A percentile compares a stretch with the other conserved stretches of the same genome.
Conservation (phyloP, 768 basidiomycete genomes). For the Hygrocybe coccinea region DNA sequence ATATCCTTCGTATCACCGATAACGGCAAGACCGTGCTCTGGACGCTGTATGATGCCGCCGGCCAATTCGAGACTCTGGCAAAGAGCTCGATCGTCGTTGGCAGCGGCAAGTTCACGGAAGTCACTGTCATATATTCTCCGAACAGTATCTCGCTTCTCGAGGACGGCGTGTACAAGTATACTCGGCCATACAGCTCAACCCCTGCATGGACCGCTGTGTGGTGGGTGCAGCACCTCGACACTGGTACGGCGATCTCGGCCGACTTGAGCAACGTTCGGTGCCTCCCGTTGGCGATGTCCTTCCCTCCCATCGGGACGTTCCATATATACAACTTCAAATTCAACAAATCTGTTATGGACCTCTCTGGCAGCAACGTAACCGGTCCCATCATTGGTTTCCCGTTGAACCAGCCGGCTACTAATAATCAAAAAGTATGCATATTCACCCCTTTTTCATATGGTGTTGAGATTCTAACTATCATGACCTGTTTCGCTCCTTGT, state of each 20-base stretch:
- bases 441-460: too few relatives aligned
- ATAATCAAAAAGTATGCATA: not conserved
- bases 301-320: not conserved
- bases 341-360: not conserved
- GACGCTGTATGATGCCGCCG: not conserved
- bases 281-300: not conserved
- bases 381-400: not conserved
- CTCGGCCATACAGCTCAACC: not conserved
- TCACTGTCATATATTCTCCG: not conserved
- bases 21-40: not conserved
- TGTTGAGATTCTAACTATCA: not conserved
- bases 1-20: slow-evolving; percentile 2
- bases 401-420: not conserved
- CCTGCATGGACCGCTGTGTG: not conserved
- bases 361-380: not conserved
- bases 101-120: slow-evolving; percentile 2
- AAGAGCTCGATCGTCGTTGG: not conserved
- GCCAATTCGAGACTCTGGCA: not conserved
- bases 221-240: not conserved
- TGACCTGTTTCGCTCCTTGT: not conserved
- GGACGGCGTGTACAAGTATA: not conserved
- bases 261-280: not conserved
- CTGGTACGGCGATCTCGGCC: not conserved
- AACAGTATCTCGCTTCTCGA: not conserved
- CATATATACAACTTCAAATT: not conserved